A percentile compares a stretch with the other conserved stretches of the same genome.
Conservation (phyloP, 1,139 yeast genomes). For the Debaryomyces psychrophilus region DNA sequence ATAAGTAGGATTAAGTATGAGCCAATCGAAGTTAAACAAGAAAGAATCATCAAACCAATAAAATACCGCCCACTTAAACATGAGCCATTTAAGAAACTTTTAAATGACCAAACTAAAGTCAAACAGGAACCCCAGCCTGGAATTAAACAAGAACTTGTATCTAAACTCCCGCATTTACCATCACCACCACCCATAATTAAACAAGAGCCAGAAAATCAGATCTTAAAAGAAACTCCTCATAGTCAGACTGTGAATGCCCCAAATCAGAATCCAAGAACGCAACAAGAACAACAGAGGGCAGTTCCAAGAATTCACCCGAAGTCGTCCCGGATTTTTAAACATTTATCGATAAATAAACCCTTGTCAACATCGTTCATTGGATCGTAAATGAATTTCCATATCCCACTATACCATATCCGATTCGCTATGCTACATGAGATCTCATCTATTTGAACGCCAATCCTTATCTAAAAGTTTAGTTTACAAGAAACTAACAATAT, state of each 20-base stretch:
- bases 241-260: not conserved
- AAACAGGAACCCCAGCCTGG: not conserved
- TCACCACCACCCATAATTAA: not conserved
- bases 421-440: too few relatives aligned
- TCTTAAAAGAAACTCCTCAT: not conserved
- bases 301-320: slow-evolving; percentile 14
- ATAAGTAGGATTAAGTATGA: not conserved
- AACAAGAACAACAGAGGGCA: not conserved
- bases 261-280: not conserved
- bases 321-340: slow-evolving; percentile 15
- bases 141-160: slow-evolving; percentile 6
- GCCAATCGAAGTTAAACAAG: not conserved
- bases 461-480: slow-evolving; percentile 8
- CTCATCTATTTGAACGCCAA: slow-evolving; percentile 1
- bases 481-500: slow-evolving; percentile 2
- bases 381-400: not conserved
- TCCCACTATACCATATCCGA: too few relatives aligned
- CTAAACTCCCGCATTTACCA: not conserved
- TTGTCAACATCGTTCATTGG: not conserved
- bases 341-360: slow-evolving; percentile 8
- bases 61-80: slow-evolving; percentile 1
- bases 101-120: not conserved
- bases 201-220: not conserved
- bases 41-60: not conserved
- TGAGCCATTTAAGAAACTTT: not conserved